These are phyloP conservation scores for Leccinum fibrillosum DNA, from an alignment of 768 basidiomycete genomes.

Conservation along the genomic window DNA sequence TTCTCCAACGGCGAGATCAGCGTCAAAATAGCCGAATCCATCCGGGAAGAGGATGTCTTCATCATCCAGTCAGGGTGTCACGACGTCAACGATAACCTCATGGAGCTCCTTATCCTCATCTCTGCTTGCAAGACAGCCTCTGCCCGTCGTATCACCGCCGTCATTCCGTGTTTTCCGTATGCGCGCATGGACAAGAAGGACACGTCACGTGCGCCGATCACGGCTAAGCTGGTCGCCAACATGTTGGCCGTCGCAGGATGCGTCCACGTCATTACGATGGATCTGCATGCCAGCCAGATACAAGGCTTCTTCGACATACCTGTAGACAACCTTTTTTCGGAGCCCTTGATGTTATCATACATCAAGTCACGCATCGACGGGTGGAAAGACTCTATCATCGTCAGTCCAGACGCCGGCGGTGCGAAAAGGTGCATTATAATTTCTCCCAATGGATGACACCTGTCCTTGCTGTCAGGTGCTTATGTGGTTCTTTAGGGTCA, in stretches of 20 bases:
- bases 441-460: background rate
- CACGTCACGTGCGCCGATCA: constrained; percentile 92
- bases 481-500: constrained; percentile 57
- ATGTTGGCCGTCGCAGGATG: constrained; percentile 97
- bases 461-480: background rate
- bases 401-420: constrained; percentile 96
- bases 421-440: constrained; percentile 88
- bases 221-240: constrained; percentile 96
- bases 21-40: constrained; percentile 91
- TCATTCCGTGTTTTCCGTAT: constrained; percentile 97
- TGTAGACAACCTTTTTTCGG: constrained; percentile 95
- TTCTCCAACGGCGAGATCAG: constrained; percentile 96
- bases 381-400: constrained; percentile 89
- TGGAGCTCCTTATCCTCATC: constrained; percentile 98
- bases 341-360: constrained; percentile 92
- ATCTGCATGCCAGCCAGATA: constrained; percentile 95
- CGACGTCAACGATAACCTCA: constrained; percentile 94
- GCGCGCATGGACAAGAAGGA: constrained; percentile 99
- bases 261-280: constrained; percentile 99
- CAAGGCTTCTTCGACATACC: constrained; percentile 99
- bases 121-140: constrained; percentile 98
- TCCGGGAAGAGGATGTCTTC: constrained; percentile 98
- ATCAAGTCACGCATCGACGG: constrained; percentile 82
- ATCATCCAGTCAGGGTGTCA: constrained; percentile 90
- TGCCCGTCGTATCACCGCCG: constrained; percentile 92